Percentiles rank a stretch among this genome's conserved stretches.
Conservation (phyloP, 768 basidiomycete genomes). For the Boletus reticuloceps region DNA sequence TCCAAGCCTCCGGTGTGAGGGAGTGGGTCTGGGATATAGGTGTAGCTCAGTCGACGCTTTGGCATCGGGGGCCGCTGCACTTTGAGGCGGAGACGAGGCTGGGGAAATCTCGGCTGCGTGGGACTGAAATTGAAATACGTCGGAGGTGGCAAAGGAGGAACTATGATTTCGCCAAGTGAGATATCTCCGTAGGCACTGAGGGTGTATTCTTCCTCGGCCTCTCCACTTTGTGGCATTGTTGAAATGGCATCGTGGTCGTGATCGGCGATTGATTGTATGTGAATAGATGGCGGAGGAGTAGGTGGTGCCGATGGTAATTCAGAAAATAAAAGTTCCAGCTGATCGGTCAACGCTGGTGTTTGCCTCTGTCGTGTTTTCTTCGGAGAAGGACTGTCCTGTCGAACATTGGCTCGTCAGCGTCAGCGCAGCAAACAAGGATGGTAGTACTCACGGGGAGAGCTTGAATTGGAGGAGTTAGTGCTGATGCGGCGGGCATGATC, state of each 20-base stretch:
- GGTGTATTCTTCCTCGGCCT: slow-evolving; percentile 37
- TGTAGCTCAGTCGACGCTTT: slow-evolving; percentile 18
- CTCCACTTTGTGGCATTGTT: neutral
- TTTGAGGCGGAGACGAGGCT: slow-evolving; percentile 23
- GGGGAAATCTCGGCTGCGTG: slow-evolving; percentile 4
- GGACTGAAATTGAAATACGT: neutral
- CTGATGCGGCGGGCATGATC: slow-evolving; percentile 7
- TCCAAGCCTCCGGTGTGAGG: neutral
- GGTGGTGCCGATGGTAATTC: neutral
- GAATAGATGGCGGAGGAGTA: neutral
- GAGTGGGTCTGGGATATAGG: slow-evolving; percentile 7
- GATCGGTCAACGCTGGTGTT: neutral
- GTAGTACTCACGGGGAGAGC: slow-evolving; percentile 6
- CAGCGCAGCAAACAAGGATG: neutral
- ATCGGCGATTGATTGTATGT: neutral
- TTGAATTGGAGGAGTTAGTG: neutral
- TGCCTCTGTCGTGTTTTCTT: neutral
- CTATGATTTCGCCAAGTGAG: slow-evolving; percentile 37
- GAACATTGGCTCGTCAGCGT: neutral
- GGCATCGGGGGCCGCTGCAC: slow-evolving; percentile 28
- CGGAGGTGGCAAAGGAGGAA: slow-evolving; percentile 25
- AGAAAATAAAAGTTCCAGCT: neutral
- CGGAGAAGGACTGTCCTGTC: slow-evolving; percentile 7
- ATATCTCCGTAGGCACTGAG: slow-evolving; percentile 47
- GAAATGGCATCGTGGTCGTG: neutral